Conservation (phyloP, 2,329 filamentous ascomycete species). For the Talaromyces atroroseus region DNA sequence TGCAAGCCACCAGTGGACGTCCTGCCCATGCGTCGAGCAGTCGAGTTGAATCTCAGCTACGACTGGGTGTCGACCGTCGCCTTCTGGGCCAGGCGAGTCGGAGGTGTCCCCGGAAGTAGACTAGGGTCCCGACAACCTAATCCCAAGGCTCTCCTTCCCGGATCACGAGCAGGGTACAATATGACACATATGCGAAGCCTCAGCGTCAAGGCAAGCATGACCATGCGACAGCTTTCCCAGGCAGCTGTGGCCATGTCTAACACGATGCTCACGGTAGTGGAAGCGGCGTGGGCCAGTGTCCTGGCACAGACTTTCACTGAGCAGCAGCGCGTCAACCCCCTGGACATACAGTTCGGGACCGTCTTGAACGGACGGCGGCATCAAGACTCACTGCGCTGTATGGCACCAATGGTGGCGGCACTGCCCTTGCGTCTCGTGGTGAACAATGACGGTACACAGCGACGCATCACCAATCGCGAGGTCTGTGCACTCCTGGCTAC, state of each 20-base stretch:
- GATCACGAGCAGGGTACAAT: not conserved
- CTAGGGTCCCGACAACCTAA: not conserved
- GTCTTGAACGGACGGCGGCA: conserved; percentile 1
- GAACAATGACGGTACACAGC: not conserved
- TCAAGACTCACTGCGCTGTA: conserved; percentile 5
- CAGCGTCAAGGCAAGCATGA: not conserved
- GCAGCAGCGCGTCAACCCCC: not conserved
- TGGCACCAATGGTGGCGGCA: not conserved
- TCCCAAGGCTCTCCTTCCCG: not conserved
- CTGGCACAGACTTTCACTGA: not conserved
- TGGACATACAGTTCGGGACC: conserved; percentile 1
- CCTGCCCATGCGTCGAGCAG: not conserved
- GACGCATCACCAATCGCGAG: conserved; percentile 3
- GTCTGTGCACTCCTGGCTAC: not conserved
- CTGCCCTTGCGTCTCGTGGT: conserved; percentile 1
- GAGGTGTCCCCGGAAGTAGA: not conserved
- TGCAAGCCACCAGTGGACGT: not conserved
- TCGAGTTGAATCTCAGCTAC: not conserved
- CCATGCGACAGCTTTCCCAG: conserved; percentile 3
- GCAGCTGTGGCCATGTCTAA: not conserved
- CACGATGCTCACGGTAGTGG: conserved; percentile 4
- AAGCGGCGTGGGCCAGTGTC: conserved; percentile 3
- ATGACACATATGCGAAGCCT: conserved; percentile 2
- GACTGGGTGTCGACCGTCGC: conserved; percentile 1
- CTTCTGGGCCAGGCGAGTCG: not conserved